Evolutionary conservation across 176 grass and related monocot genomes (phyloP).

Genomic region (Tillandsia fasciculata): DNA sequence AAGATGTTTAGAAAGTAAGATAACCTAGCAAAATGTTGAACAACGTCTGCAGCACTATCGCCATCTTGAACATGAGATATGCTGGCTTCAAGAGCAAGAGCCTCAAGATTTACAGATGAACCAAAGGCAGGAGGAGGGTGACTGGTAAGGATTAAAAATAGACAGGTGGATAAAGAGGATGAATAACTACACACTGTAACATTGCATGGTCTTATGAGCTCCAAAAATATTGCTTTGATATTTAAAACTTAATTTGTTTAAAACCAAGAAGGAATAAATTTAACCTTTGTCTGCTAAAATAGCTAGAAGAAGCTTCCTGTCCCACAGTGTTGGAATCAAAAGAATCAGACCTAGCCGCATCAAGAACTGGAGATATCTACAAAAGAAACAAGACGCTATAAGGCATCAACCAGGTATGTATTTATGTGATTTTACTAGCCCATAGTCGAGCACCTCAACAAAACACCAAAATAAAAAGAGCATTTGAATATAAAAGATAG

Average conservation of each 20-base stretch:
- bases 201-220: background rate
- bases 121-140: constrained; percentile 58
- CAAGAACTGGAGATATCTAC: constrained; percentile 35
- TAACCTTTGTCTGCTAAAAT: constrained; percentile 21
- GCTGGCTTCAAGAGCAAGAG: constrained; percentile 32
- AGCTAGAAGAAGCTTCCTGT: constrained; percentile 16
- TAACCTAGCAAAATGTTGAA: constrained; percentile 51
- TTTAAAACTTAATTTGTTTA: background rate
- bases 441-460: background rate
- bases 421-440: background rate
- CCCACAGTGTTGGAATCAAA: constrained; percentile 8
- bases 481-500: background rate
- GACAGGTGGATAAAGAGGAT: background rate
- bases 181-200: background rate
- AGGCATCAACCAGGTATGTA: background rate
- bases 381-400: constrained; percentile 8
- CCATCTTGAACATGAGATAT: constrained; percentile 17
- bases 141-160: constrained; percentile 24
- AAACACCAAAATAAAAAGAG: background rate
- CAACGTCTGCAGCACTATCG: constrained; percentile 26
- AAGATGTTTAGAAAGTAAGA: background rate
- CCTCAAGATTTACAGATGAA: constrained; percentile 59
- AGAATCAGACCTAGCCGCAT: constrained; percentile 17
- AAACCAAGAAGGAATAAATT: background rate
- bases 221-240: background rate